Base-by-base conservation (phyloP, 129 eudicot species). In the Ambrosia trifida region DNA sequence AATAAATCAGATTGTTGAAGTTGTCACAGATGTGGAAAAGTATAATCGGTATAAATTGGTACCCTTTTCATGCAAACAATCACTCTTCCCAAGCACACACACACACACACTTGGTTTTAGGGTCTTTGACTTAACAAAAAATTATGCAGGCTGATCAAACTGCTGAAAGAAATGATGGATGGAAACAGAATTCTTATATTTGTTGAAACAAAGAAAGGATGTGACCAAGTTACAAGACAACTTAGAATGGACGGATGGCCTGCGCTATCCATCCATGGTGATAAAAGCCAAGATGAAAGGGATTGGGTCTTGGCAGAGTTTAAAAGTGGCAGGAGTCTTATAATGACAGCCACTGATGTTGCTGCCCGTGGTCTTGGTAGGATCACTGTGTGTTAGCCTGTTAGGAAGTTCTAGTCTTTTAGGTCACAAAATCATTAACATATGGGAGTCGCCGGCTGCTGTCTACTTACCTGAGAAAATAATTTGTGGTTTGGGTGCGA, bases 331-430 rank as follows among this genome's bases (percentile, higher is more conserved):
- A 85, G 96, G 78, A 90, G 87, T 88, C 96, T 91, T 79, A 84
- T 94, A 84, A 89, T 94, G 99, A 88, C 79, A 66, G 99, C 99
- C 86, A 94, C 99, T 75, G 99, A 94, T 90, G 99, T 94, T 85
- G 99, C 99, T 88, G 99, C 99, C 17, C 99, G 99, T 83, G 99
- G 99, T 85, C 99, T 94, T 88, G 99, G 99, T 94, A 94, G 99
- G 99, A 90, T 83, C 72, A 80, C 74, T 81, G 79, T 70, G 89
- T 83, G 87, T 79, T 81, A 82, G 90, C 64, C 87, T 83, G 87
- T 79, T 81, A 82, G 90, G 86, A 75, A 67, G 54, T 49, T 88
- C 59, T 67, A 58, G 77, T 50, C 56, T 35, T 35, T 81, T 77
- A 61, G 91, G 86, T 83, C 81, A 75, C 64, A 8, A 68, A 44